A percentile compares a stretch with the other conserved stretches of the same genome.
Evolutionary conservation across 495 filamentous ascomycete genomes (phyloP).

Genomic region (Hypoxylon perforatum): DNA sequence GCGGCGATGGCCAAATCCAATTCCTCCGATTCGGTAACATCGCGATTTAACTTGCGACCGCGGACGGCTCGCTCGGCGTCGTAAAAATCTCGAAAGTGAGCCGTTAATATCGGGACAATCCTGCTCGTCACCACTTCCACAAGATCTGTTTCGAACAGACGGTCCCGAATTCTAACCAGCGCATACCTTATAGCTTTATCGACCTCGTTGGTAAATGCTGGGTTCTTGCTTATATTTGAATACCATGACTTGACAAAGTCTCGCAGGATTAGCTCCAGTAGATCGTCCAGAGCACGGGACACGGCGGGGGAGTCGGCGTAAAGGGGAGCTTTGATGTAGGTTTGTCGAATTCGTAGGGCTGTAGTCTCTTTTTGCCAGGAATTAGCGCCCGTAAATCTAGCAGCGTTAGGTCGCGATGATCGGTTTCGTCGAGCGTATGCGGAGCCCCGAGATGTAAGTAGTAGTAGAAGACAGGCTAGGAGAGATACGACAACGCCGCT

Average conservation of each 20-base stretch:
- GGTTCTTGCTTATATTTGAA: constrained; percentile 81
- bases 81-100: constrained; percentile 89
- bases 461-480: constrained; percentile 60
- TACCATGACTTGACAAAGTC: constrained; percentile 95
- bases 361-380: constrained; percentile 76
- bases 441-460: constrained; percentile 69
- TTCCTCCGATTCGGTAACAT: constrained; percentile 96
- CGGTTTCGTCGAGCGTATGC: constrained; percentile 50
- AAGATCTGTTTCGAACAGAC: constrained; percentile 77
- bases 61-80: constrained; percentile 88
- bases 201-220: constrained; percentile 83
- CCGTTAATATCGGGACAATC: constrained; percentile 89
- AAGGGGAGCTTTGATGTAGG: constrained; percentile 67
- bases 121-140: constrained; percentile 82
- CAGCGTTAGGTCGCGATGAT: constrained; percentile 55
- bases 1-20: constrained; percentile 91
- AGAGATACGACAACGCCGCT: constrained; percentile 69
- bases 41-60: constrained; percentile 85
- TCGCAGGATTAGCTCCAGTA: constrained; percentile 79
- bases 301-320: constrained; percentile 83
- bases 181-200: constrained; percentile 81
- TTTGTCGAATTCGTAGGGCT: constrained; percentile 65
- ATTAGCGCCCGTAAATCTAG: constrained; percentile 70
- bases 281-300: constrained; percentile 81
- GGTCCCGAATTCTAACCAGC: constrained; percentile 74